These are phyloP conservation scores for Tylopilus subfusipes DNA, from an alignment of 768 basidiomycete genomes.

Conservation along the genomic window DNA sequence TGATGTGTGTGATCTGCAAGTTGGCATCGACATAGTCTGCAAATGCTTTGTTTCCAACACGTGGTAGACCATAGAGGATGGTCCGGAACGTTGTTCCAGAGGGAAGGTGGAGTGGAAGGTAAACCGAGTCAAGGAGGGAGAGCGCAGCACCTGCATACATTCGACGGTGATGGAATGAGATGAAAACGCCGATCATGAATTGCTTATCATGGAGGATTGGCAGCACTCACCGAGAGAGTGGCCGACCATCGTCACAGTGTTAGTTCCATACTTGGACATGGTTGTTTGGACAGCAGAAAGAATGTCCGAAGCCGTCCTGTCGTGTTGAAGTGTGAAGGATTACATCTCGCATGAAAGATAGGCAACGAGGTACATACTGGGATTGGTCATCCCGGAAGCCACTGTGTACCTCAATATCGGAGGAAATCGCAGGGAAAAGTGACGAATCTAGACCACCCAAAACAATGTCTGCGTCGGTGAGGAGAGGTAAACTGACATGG, in stretches of 20 bases:
- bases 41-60: conserved; percentile 54
- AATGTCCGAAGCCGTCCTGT: conserved; percentile 37
- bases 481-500: conserved; percentile 28
- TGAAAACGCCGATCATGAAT: not conserved
- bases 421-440: conserved; percentile 46
- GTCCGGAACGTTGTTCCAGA: conserved; percentile 25
- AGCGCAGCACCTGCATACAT: conserved; percentile 29
- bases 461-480: conserved; percentile 40
- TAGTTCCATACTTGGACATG: conserved; percentile 33
- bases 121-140: conserved; percentile 35
- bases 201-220: not conserved
- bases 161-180: not conserved
- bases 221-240: conserved; percentile 38
- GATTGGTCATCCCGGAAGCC: conserved; percentile 47
- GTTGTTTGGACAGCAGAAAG: conserved; percentile 40
- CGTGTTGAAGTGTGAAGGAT: conserved; percentile 28
- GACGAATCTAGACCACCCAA: conserved; percentile 31
- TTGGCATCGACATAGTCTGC: conserved; percentile 52
- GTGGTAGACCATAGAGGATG: conserved; percentile 34
- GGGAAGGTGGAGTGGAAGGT: conserved; percentile 34
- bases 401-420: conserved; percentile 38
- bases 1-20: conserved; percentile 46
- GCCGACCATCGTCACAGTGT: conserved; percentile 41
- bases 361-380: conserved; percentile 27
- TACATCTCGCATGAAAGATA: not conserved